These are phyloP conservation scores for Trametes meyenii DNA, from an alignment of 768 basidiomycete species.

Conservation along the genomic window DNA sequence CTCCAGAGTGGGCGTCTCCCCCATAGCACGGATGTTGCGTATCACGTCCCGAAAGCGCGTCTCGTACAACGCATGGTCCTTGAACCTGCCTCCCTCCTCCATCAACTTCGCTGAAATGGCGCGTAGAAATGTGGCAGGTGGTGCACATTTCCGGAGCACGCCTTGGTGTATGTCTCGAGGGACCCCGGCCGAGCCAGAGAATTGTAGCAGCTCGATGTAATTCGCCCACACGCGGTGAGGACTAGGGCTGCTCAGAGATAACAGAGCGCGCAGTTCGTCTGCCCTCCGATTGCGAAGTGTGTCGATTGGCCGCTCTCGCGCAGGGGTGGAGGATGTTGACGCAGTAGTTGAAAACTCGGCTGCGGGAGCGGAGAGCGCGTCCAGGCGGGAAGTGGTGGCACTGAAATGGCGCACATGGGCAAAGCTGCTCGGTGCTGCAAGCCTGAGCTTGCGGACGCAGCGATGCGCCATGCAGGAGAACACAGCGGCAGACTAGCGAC, in stretches of 20 bases:
- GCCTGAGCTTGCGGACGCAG: constrained; percentile 20
- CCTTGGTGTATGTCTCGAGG: constrained; percentile 69
- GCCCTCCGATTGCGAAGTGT: background rate
- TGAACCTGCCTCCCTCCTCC: constrained; percentile 31
- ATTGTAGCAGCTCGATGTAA: constrained; percentile 60
- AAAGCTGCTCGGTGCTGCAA: constrained; percentile 13
- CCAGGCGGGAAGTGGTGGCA: constrained; percentile 1
- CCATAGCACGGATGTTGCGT: constrained; percentile 64
- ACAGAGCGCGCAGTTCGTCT: constrained; percentile 1
- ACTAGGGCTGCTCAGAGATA: background rate
- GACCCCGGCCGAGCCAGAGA: constrained; percentile 49
- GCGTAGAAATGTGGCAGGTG: constrained; percentile 49
- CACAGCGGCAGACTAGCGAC: background rate
- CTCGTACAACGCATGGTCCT: constrained; percentile 59
- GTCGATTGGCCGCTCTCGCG: constrained; percentile 6
- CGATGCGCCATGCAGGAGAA: constrained; percentile 22
- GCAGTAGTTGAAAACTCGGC: constrained; percentile 7
- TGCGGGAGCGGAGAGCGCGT: constrained; percentile 11
- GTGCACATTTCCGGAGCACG: constrained; percentile 69
- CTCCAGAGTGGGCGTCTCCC: constrained; percentile 47
- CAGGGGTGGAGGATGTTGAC: background rate
- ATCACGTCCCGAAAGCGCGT: constrained; percentile 68
- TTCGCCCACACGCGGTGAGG: constrained; percentile 52
- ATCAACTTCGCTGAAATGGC: constrained; percentile 45
- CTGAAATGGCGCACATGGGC: constrained; percentile 13